Conservation (phyloP, 257 asterid genomes). For the Oldenlandia corymbosa region DNA sequence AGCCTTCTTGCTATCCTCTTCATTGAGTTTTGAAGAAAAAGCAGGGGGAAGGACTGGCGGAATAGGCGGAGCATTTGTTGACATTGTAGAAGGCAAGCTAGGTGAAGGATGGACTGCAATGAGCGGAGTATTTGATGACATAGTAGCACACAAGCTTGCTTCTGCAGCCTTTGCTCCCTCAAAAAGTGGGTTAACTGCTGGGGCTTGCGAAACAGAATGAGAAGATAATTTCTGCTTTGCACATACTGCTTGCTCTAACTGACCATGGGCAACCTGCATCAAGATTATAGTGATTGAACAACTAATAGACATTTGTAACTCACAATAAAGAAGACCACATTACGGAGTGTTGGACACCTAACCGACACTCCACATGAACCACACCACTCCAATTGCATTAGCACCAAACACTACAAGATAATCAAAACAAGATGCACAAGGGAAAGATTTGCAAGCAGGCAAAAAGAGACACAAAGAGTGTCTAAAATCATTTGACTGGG, state of each 20-base stretch:
- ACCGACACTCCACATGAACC: background rate
- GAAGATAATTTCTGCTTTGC: conserved; percentile 38
- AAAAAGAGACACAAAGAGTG: no score
- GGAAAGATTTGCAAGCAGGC: no score
- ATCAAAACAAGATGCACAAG: background rate
- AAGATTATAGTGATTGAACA: conserved; percentile 3
- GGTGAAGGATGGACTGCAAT: conserved; percentile 32
- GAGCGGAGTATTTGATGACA: conserved; percentile 25
- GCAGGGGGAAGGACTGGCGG: conserved; percentile 33
- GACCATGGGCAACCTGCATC: conserved; percentile 57
- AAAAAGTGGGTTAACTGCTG: conserved; percentile 22
- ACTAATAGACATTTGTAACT: background rate
- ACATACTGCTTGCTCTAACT: conserved; percentile 48
- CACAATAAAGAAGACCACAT: background rate
- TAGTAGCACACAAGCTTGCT: conserved; percentile 29
- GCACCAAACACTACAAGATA: background rate
- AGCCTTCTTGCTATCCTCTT: conserved; percentile 78
- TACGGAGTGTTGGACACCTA: background rate
- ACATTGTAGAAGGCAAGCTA: conserved; percentile 31
- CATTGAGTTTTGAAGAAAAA: conserved; percentile 36
- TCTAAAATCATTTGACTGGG: no score
- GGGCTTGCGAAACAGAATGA: conserved; percentile 19
- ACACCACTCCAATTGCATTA: background rate
- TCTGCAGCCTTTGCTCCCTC: conserved; percentile 28
- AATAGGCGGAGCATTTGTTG: conserved; percentile 27